Evolutionary conservation across 345 rosid species (phyloP), one percentile per base, ranked within the genome.

Genomic region (Diplotaxis tenuifolia): DNA sequence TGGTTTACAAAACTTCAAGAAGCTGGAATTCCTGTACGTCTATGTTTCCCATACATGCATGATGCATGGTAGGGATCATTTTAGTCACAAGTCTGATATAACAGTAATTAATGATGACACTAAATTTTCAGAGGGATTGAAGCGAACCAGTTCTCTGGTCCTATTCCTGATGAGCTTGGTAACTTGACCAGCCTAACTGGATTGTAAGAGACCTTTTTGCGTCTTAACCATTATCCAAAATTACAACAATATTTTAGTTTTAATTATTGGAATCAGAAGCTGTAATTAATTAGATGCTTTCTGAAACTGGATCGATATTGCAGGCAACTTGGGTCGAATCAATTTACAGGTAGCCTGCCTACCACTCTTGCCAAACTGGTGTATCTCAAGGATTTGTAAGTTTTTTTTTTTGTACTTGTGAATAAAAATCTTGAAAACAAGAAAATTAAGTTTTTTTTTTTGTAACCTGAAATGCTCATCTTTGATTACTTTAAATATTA

Each of bases 81-180:
- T 62, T 21, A 7, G 8, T 12, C 8, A 9, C 3, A 11, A 36
- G 6, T 18, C 18, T 38, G 27, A 25, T 25, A 5, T 40, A 4
- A 42, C 3, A 0, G 3, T 15, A 4, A 23, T n/a, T n/a, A n/a
- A n/a, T n/a, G n/a, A 56, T 63, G 23, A n/a, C n/a, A n/a, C n/a
- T 25, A 63, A 42, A 9, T 9, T 65, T 15, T n/a, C 76, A 86
- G 92, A 73, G 62, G 22, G 62, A 71, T 88, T 21, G 89, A 84
- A 79, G 79, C 79, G 5, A 88, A 86, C 78, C 70, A 79, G n/a
- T 83, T 88, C 72, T 84, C 74, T 15, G 87, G 89, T 28, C 16
- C 55, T 3, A 36, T 88, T 11, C 87, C 92, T 25, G 21, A 78
- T 3, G 85, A 86, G 71, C 77, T 84, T 31, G 88, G 87, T 28